phyloP scores from a whole-genome alignment of 192 early-diverging fungal species.

The Cetraspora pellucida region DNA sequence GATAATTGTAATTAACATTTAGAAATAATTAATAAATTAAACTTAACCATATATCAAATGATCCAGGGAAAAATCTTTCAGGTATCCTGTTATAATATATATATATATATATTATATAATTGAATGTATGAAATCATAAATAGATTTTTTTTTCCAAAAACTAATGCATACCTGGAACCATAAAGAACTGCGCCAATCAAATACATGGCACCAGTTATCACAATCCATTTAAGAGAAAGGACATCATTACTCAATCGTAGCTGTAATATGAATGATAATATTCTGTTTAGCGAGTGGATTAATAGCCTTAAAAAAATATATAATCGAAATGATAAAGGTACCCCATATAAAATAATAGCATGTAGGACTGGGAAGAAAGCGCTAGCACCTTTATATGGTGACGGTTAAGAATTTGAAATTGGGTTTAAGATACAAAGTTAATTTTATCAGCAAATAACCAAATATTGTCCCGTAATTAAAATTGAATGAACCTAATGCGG shows the following conservation, averaged over 20 bases:
- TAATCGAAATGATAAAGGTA: conserved; percentile 37
- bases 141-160: not conserved
- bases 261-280: conserved; percentile 19
- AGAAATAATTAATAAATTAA: too few relatives aligned
- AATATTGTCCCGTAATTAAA: too few relatives aligned
- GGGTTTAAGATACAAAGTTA: too few relatives aligned
- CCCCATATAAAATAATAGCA: conserved; percentile 62
- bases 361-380: conserved; percentile 75
- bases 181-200: conserved; percentile 86
- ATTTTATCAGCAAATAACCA: too few relatives aligned
- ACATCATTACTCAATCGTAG: conserved; percentile 43
- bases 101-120: not conserved
- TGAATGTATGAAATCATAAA: not conserved
- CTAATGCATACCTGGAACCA: conserved; percentile 43
- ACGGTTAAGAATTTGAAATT: too few relatives aligned
- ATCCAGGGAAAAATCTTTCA: conserved; percentile 80
- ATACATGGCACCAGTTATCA: conserved; percentile 53
- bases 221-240: conserved; percentile 63
- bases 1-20: too few relatives aligned
- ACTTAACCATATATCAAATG: conserved; percentile 53
- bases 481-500: conserved; percentile 56
- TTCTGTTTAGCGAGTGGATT: too few relatives aligned
- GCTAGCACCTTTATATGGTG: conserved; percentile 50
- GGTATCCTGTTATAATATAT: conserved; percentile 55
- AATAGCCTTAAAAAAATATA: not conserved